Evolutionary conservation across 768 basidiomycete species (phyloP), one percentile per base, ranked within the genome.

Genomic region (Clathrus columnatus): DNA sequence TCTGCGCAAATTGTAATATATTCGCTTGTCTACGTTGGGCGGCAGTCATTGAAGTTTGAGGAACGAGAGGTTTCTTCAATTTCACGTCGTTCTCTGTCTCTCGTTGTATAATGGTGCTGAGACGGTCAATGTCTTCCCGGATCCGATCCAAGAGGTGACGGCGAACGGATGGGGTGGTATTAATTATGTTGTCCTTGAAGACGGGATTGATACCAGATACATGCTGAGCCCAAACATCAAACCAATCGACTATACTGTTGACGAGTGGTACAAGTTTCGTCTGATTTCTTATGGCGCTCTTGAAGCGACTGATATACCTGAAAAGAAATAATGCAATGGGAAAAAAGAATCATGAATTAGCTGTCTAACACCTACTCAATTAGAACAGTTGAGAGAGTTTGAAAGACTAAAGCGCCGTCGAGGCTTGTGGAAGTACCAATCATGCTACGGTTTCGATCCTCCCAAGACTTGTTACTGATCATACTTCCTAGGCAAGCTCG

Each of bases 241-340:
- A 71, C 77, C 80, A 84, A 6, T 58, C 32, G 11, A 61, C 63
- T 47, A 85, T 68, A 29, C 71, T 69, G 5, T 66, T 61, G 3
- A 82, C 73, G 18, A 80, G 62, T 1, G 63, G 57, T 0, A 61
- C 61, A 1, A 85, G 64, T 23, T 68, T 64, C 0, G 80, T 79
- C 56, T 80, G 72, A 23, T 67, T 73, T 1, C 70, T 66, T 8
- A 78, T 66, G 0, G 76, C 75, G 45, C 79, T 75, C 64, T 83
- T 82, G 68, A 83, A 84, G 2, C 82, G 80, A 4, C 71, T 72
- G 6, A 84, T 61, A 50, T 71, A 80, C 59, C 83, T 84, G 50
- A 28, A 1, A 23, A 28, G 23, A 10, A 55, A 36, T 46, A 10
- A 50, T 14, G 50, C 10, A 17, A 26, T 6, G 14, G 32, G 2